Evolutionary conservation across 2,329 filamentous ascomycete species (phyloP).

Genomic region (Chrysoporthe deuterocubensis): DNA sequence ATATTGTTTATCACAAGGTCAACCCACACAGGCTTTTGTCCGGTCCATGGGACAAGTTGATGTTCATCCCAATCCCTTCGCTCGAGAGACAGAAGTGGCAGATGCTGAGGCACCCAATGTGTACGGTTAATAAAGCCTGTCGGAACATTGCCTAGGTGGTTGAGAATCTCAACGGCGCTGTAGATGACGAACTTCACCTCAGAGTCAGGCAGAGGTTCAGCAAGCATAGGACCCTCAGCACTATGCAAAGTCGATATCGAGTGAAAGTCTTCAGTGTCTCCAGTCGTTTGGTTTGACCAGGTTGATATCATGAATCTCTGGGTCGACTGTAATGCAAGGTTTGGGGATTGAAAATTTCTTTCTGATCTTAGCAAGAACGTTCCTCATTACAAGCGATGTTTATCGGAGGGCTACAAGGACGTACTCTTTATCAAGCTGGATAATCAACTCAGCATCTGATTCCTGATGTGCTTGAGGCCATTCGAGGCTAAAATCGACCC

Average conservation of each 20-base stretch:
- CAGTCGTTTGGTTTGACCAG: background rate
- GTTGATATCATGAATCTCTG: conserved; percentile 19
- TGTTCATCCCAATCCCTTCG: conserved; percentile 31
- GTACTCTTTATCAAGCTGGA: conserved; percentile 34
- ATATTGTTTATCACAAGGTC: conserved; percentile 36
- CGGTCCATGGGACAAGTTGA: conserved; percentile 35
- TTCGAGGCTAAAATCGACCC: conserved; percentile 30
- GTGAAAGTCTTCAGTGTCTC: too few species aligned
- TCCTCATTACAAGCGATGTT: background rate
- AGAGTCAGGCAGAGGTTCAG: conserved; percentile 24
- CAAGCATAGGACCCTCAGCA: conserved; percentile 17
- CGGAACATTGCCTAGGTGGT: conserved; percentile 30
- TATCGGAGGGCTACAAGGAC: background rate
- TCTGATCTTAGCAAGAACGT: background rate
- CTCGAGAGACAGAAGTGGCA: conserved; percentile 29
- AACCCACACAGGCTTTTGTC: conserved; percentile 30
- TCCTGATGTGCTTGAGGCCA: conserved; percentile 23
- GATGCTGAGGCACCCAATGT: conserved; percentile 30
- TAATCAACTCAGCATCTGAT: conserved; percentile 23
- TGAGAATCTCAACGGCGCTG: conserved; percentile 31
- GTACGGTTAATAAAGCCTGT: conserved; percentile 34
- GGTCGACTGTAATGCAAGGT: conserved; percentile 27
- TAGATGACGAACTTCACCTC: conserved; percentile 31
- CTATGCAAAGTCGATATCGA: conserved; percentile 25
- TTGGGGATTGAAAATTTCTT: conserved; percentile 24